A percentile compares a stretch with the other conserved stretches of the same genome.
Conservation (phyloP, 331 rosid species). For the Cydonia oblonga region DNA sequence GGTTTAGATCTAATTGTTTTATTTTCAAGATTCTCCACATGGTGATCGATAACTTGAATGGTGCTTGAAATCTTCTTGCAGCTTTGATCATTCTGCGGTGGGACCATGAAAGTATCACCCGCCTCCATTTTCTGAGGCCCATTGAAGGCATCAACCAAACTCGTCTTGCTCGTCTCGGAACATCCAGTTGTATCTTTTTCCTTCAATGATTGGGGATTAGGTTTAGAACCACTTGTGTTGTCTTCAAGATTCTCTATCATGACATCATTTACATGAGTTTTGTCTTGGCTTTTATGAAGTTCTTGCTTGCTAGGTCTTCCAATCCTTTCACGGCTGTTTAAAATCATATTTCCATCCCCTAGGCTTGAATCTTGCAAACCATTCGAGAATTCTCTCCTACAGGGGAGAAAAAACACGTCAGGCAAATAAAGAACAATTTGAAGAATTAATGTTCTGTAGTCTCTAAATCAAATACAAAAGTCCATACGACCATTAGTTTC, state of each 20-base stretch:
- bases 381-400: slow-evolving; percentile 29
- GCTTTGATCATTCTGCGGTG: slow-evolving; percentile 17
- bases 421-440: not conserved
- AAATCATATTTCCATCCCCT: slow-evolving; percentile 13
- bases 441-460: not conserved
- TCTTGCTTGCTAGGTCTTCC: slow-evolving; percentile 5
- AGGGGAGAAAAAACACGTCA: not conserved
- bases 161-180: not conserved
- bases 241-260: not conserved
- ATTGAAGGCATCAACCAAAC: slow-evolving; percentile 2
- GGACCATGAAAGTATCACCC: slow-evolving; percentile 13
- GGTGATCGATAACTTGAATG: slow-evolving; percentile 16
- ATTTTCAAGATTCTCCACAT: slow-evolving; percentile 11
- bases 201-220: slow-evolving; percentile 9
- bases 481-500: not conserved
- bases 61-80: slow-evolving; percentile 8
- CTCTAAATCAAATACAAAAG: not conserved
- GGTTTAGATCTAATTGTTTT: slow-evolving; percentile 6
- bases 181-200: slow-evolving; percentile 20
- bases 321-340: slow-evolving; percentile 9
- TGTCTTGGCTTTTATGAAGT: not conserved
- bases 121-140: slow-evolving; percentile 15
- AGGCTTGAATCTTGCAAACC: slow-evolving; percentile 23
- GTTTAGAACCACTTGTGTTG: not conserved
- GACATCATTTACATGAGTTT: slow-evolving; percentile 13